A percentile compares a stretch with the other conserved stretches of the same genome.
phyloP scores from a whole-genome alignment of 106 monocot species.

The Allium cepa region DNA sequence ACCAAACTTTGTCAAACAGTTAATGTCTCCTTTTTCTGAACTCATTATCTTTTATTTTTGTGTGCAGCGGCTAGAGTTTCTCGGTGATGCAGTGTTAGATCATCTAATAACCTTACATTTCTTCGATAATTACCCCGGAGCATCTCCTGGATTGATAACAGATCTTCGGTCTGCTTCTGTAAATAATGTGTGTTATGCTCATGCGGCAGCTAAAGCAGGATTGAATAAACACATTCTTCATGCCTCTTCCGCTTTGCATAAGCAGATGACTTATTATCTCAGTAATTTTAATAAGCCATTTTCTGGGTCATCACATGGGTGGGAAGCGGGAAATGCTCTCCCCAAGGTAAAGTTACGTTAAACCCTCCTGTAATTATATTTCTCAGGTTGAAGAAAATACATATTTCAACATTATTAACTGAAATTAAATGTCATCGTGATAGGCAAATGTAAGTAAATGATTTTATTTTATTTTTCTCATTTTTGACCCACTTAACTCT shows the following conservation, averaged over 20 bases:
- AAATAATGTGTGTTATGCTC: conserved; percentile 69
- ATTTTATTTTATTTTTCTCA: too few species aligned
- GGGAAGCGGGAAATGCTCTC: conserved; percentile 54
- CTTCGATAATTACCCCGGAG: conserved; percentile 30
- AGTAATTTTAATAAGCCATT: conserved; percentile 21
- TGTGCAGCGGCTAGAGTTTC: conserved; percentile 56
- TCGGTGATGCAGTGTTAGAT: conserved; percentile 65
- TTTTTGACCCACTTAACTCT: too few species aligned
- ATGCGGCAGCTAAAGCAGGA: conserved; percentile 54
- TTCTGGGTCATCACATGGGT: conserved; percentile 55
- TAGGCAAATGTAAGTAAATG: too few species aligned
- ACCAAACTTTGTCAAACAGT: background rate
- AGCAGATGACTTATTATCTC: conserved; percentile 36
- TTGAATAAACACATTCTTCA: conserved; percentile 63
- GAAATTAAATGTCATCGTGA: too few species aligned
- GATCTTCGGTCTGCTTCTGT: conserved; percentile 56
- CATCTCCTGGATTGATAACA: conserved; percentile 47
- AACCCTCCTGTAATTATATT: background rate
- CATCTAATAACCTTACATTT: conserved; percentile 38
- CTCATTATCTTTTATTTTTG: background rate
- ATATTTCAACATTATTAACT: too few species aligned
- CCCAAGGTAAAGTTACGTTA: conserved; percentile 35
- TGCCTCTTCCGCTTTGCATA: conserved; percentile 45
- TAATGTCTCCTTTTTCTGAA: background rate
- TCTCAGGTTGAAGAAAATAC: background rate